These are phyloP conservation scores for Nannochloropsis gaditana DNA, from an alignment of 108 stramenopile species.

Conservation along the genomic window DNA sequence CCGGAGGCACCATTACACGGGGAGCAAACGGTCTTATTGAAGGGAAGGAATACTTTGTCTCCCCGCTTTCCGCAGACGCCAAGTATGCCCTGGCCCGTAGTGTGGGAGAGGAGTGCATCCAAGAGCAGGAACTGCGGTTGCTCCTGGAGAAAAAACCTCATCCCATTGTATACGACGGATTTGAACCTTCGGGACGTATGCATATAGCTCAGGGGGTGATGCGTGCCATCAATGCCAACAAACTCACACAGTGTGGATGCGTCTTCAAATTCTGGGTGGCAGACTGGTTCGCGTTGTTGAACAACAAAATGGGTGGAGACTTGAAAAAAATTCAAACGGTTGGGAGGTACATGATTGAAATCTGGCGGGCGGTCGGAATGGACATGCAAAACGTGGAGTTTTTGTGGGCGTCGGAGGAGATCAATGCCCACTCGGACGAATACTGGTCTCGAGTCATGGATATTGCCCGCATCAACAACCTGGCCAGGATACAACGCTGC, in stretches of 20 bases:
- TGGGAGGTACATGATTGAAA: conserved; percentile 95
- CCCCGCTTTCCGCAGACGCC: conserved; percentile 44
- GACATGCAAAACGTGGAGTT: conserved; percentile 90
- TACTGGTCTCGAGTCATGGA: conserved; percentile 88
- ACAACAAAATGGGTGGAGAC: conserved; percentile 99
- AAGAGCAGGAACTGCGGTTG: conserved; percentile 54
- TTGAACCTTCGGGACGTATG: conserved; percentile 98
- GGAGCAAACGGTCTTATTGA: neutral
- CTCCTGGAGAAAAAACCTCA: conserved; percentile 50
- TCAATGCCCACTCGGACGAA: conserved; percentile 75
- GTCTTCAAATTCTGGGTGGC: conserved; percentile 99
- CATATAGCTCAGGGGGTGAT: conserved; percentile 94
- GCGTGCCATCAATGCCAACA: conserved; percentile 94
- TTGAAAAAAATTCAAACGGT: conserved; percentile 81
- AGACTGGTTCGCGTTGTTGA: conserved; percentile 99
- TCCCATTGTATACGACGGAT: conserved; percentile 84
- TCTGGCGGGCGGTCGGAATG: conserved; percentile 99
- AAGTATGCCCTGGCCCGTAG: conserved; percentile 51
- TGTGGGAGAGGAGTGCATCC: conserved; percentile 60
- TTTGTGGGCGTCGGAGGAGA: conserved; percentile 96
- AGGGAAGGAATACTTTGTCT: conserved; percentile 8
- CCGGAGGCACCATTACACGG: neutral
- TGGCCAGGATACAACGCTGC: conserved; percentile 61
- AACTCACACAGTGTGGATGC: conserved; percentile 54
- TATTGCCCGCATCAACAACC: conserved; percentile 69